These are phyloP conservation scores for Neolentinus lepideus DNA, from an alignment of 1,284 basidiomycete genomes.

Conservation along the genomic window DNA sequence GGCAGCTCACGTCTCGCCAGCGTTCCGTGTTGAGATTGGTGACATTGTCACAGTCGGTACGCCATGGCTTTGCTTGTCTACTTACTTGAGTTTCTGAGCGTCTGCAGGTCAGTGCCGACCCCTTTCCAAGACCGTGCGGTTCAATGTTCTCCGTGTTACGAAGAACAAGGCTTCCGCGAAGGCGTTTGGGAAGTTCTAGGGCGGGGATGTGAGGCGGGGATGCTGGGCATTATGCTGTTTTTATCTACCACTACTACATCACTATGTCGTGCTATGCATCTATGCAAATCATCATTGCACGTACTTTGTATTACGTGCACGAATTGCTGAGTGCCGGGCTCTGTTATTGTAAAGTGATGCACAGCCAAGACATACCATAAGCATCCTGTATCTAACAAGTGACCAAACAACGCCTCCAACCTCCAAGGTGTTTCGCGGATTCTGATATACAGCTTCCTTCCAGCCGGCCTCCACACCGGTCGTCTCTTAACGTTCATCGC, in stretches of 20 bases:
- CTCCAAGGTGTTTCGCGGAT: not conserved
- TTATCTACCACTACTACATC: slow-evolving; percentile 22
- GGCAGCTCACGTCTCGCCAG: slow-evolving; percentile 94
- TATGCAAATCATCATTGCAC: slow-evolving; percentile 20
- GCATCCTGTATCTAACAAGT: not conserved
- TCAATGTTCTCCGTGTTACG: slow-evolving; percentile 92
- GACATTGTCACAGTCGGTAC: slow-evolving; percentile 94
- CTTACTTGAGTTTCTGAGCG: slow-evolving; percentile 7
- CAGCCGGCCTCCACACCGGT: not conserved
- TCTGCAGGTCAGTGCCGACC: slow-evolving; percentile 91
- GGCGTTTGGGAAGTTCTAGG: slow-evolving; percentile 94
- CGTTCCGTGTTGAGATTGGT: slow-evolving; percentile 94
- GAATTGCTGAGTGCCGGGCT: not conserved
- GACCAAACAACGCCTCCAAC: not conserved
- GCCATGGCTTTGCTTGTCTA: slow-evolving; percentile 23
- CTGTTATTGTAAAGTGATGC: not conserved
- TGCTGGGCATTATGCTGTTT: slow-evolving; percentile 24
- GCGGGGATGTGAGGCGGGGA: slow-evolving; percentile 11
- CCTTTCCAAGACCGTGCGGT: slow-evolving; percentile 97
- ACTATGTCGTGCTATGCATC: slow-evolving; percentile 26
- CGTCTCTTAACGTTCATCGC: not conserved
- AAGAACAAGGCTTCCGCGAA: slow-evolving; percentile 87
- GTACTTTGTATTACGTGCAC: not conserved
- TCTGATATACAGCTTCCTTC: slow-evolving; percentile 1
- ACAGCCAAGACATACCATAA: not conserved